Conservation (phyloP, 2,329 filamentous ascomycete species). For the Verticillium isaacii region DNA sequence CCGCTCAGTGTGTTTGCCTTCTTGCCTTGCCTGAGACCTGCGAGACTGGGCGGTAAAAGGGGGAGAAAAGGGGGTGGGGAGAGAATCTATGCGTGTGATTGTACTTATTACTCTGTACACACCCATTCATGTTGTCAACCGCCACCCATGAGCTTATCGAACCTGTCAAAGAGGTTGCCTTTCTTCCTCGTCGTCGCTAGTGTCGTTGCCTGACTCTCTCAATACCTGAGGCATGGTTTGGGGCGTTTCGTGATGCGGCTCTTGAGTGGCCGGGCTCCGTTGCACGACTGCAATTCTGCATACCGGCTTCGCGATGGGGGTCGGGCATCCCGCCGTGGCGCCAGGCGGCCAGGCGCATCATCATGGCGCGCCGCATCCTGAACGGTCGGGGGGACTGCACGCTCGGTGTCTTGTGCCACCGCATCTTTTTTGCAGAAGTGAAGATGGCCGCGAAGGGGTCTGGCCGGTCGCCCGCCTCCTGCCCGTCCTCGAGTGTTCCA, state of each 20-base stretch:
- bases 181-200: not conserved
- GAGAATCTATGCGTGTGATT: too few species aligned
- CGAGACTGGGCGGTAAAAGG: not conserved
- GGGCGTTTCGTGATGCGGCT: not conserved
- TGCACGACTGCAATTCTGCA: not conserved
- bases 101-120: too few species aligned
- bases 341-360: not conserved
- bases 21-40: not conserved
- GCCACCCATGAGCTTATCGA: slow-evolving; percentile 1
- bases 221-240: not conserved
- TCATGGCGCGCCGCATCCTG: not conserved
- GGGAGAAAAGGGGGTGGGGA: too few species aligned
- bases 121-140: not conserved
- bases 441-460: not conserved
- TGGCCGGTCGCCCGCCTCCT: not conserved
- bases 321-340: not conserved
- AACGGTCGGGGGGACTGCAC: not conserved
- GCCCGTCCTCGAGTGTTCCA: not conserved
- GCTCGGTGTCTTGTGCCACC: not conserved
- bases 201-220: not conserved
- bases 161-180: not conserved
- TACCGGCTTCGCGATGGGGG: not conserved
- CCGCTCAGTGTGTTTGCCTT: not conserved
- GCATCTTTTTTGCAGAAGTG: not conserved
- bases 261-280: not conserved